Conservation (phyloP, 352 stramenopile genomes). For the Phytophthora idaei region DNA sequence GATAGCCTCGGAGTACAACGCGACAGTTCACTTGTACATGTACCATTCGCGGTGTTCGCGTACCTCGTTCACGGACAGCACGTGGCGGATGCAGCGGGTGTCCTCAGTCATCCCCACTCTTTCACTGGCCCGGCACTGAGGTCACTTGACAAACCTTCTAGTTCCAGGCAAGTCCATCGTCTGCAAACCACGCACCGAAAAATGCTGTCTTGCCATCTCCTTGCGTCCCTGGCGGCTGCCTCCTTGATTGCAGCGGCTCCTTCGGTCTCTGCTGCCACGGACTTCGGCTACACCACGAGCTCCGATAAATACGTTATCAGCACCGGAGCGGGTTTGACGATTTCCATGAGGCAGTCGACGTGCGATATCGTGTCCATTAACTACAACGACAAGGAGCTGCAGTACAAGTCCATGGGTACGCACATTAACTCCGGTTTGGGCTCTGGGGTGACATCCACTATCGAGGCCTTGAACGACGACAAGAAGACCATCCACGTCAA, state of each 20-base stretch:
- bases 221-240: slow-evolving; percentile 13
- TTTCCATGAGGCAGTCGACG: slow-evolving; percentile 45
- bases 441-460: slow-evolving; percentile 28
- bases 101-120: neutral
- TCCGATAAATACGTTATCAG: slow-evolving; percentile 44
- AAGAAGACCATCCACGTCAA: slow-evolving; percentile 52
- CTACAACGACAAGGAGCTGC: slow-evolving; percentile 46
- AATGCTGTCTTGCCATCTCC: slow-evolving; percentile 25
- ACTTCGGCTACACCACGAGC: slow-evolving; percentile 41
- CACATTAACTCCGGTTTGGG: slow-evolving; percentile 54
- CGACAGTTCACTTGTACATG: neutral
- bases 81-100: slow-evolving; percentile 13
- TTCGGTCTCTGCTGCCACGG: slow-evolving; percentile 21
- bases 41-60: slow-evolving; percentile 19
- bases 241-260: slow-evolving; percentile 9
- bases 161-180: neutral
- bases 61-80: slow-evolving; percentile 21
- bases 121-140: neutral
- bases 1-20: slow-evolving; percentile 11
- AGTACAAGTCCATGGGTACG: slow-evolving; percentile 49
- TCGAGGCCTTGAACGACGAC: slow-evolving; percentile 38
- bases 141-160: slow-evolving; percentile 19
- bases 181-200: neutral
- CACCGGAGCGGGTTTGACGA: slow-evolving; percentile 32
- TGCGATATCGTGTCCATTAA: slow-evolving; percentile 50